Base-by-base conservation (phyloP, 1,284 basidiomycete species). In the Cerrena zonata region DNA sequence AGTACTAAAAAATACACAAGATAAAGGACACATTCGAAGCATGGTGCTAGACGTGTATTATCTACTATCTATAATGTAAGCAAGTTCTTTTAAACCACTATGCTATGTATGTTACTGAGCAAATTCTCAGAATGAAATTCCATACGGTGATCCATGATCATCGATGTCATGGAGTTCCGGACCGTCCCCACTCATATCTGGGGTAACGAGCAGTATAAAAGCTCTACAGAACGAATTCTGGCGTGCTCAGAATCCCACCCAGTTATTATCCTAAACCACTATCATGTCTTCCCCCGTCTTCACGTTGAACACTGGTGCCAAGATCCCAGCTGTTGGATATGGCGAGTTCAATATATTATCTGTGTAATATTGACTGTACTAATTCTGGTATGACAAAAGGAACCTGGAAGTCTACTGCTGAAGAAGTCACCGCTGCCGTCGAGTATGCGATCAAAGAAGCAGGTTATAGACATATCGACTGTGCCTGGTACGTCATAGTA, bases 401-500 rank as follows among this genome's bases (percentile, higher is more conserved):
- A 18, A 91, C 89, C 13, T 92, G 88, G 89, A 82, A 89, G 65
- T 83, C 86, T 10, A 78, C 81, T 59, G 74, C 85, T 13, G 83
- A 85, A 44, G 80, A 90, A 60, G 88, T 89, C 24, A 69, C 71
- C 19, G 61, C 68, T 41, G 89, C 88, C 1, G 90, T 93, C 40
- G 75, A 78, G 51, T 78, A 80, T 58, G 89, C 89, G 0, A 66
- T 93, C 57, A 86, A 84, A 59, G 78, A 80, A 56, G 76, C 69
- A 18, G 89, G 89, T 5, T 91, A 91, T 68, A 75, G 82, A 56
- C 88, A 89, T 64, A 80, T 91, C 55, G 89, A 92, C 66, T 84
- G 85, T 62, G 89, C 87, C 58, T 87, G 73, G 82, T 86, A 63
- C 60, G 69, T 65, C 40, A 7, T n/a, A n/a, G n/a, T n/a, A n/a